These are phyloP conservation scores for Vitis amurensis DNA, from an alignment of 164 flowering plant genomes.

Conservation along the genomic window DNA sequence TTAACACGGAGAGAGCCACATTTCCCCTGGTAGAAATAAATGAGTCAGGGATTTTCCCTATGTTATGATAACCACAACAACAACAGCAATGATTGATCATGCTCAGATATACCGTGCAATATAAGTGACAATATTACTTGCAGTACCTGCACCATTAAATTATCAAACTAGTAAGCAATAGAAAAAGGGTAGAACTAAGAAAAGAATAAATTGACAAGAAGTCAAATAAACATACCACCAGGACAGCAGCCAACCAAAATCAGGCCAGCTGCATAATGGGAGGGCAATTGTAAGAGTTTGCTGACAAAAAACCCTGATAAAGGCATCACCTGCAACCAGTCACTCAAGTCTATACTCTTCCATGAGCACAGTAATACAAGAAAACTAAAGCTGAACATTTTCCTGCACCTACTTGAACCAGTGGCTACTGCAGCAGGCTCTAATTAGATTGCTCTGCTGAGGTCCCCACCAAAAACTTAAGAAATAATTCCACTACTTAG, in stretches of 20 bases:
- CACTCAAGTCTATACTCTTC: background rate
- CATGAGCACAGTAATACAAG: no score
- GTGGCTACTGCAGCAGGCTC: no score
- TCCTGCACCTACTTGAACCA: no score
- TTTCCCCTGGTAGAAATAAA: conserved; percentile 63
- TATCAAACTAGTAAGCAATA: conserved; percentile 4
- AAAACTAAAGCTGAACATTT: no score
- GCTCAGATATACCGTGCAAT: conserved; percentile 61
- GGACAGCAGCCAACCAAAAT: conserved; percentile 95
- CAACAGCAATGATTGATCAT: no score
- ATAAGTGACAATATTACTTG: conserved; percentile 90
- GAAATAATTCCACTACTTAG: no score
- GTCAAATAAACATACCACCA: conserved; percentile 50
- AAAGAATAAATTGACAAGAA: background rate
- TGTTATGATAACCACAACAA: no score
- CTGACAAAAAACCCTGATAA: conserved; percentile 76
- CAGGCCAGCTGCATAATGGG: conserved; percentile 90
- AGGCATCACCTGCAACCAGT: conserved; percentile 80
- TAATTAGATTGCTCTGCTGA: no score
- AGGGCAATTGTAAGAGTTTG: conserved; percentile 75
- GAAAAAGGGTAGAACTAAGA: background rate
- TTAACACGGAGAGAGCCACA: conserved; percentile 92
- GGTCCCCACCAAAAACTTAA: no score
- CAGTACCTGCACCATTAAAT: conserved; percentile 64
- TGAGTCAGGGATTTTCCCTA: no score